Evolutionary conservation across 768 basidiomycete genomes (phyloP).

Genomic region (Kwoniella dendrophila): DNA sequence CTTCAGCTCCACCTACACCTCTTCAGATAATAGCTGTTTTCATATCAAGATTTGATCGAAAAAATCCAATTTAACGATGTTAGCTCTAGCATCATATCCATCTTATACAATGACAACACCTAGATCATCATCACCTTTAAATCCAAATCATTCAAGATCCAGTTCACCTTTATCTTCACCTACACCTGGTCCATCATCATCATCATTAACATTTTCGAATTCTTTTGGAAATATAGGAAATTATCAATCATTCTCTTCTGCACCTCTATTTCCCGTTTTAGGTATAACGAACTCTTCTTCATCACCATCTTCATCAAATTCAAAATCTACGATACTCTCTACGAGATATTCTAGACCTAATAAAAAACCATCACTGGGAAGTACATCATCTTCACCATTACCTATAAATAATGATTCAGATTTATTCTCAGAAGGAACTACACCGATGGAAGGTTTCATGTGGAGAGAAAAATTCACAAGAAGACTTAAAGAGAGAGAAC

Average conservation of each 20-base stretch:
- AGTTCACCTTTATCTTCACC: constrained; percentile 35
- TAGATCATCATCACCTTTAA: constrained; percentile 35
- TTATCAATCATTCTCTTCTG: constrained; percentile 11
- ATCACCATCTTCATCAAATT: neutral
- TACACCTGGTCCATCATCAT: constrained; percentile 18
- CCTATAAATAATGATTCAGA: constrained; percentile 2
- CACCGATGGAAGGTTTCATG: constrained; percentile 40
- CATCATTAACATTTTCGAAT: too few species aligned
- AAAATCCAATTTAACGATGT: constrained; percentile 1
- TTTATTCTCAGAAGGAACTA: constrained; percentile 32
- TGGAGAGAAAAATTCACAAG: constrained; percentile 41
- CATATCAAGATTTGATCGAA: too few species aligned
- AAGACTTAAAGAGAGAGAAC: constrained; percentile 38
- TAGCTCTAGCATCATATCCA: constrained; percentile 1
- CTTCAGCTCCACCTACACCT: too few species aligned
- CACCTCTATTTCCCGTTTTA: too few species aligned
- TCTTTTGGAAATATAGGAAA: too few species aligned
- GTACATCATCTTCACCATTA: constrained; percentile 1
- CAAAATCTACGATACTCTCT: neutral
- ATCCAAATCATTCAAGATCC: constrained; percentile 20
- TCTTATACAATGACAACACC: constrained; percentile 11
- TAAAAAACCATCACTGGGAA: constrained; percentile 2
- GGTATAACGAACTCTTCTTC: too few species aligned
- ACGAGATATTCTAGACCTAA: constrained; percentile 2
- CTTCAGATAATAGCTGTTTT: too few species aligned